A percentile compares a stretch with the other conserved stretches of the same genome.
These are phyloP conservation scores for Parietaria judaica DNA, from an alignment of 306 rosid species.

Conservation along the genomic window DNA sequence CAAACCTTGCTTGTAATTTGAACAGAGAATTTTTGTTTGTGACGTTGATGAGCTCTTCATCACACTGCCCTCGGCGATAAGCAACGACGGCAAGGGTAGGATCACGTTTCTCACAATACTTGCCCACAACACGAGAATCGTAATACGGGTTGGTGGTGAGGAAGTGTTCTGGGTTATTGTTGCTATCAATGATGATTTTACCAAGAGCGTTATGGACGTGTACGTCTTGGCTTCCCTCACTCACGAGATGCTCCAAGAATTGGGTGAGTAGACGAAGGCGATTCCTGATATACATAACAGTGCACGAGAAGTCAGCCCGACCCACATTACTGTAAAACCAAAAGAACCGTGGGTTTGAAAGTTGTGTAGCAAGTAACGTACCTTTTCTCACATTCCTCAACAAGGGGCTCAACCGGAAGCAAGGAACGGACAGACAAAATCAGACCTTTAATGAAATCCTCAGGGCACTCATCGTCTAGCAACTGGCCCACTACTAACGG, in stretches of 20 bases:
- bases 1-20: slow-evolving; percentile 98
- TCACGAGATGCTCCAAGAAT: slow-evolving; percentile 97
- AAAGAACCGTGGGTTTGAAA: background rate
- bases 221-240: slow-evolving; percentile 99
- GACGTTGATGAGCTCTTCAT: slow-evolving; percentile 91
- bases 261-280: slow-evolving; percentile 95
- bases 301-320: slow-evolving; percentile 7
- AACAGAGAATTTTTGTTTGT: slow-evolving; percentile 93
- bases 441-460: slow-evolving; percentile 94
- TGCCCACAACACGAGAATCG: slow-evolving; percentile 98
- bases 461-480: slow-evolving; percentile 98
- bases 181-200: slow-evolving; percentile 96
- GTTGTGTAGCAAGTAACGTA: slow-evolving; percentile 15
- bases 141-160: slow-evolving; percentile 98
- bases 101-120: slow-evolving; percentile 98
- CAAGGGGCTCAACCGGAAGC: slow-evolving; percentile 98
- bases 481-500: slow-evolving; percentile 98
- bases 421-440: slow-evolving; percentile 98
- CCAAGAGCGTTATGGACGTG: slow-evolving; percentile 98
- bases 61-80: slow-evolving; percentile 94
- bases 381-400: slow-evolving; percentile 98
- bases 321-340: background rate
- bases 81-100: slow-evolving; percentile 99
- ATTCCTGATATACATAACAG: slow-evolving; percentile 48
- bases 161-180: slow-evolving; percentile 97